These are phyloP conservation scores for Cyanodermella asteris DNA, from an alignment of 2,329 filamentous ascomycete species.

Conservation along the genomic window DNA sequence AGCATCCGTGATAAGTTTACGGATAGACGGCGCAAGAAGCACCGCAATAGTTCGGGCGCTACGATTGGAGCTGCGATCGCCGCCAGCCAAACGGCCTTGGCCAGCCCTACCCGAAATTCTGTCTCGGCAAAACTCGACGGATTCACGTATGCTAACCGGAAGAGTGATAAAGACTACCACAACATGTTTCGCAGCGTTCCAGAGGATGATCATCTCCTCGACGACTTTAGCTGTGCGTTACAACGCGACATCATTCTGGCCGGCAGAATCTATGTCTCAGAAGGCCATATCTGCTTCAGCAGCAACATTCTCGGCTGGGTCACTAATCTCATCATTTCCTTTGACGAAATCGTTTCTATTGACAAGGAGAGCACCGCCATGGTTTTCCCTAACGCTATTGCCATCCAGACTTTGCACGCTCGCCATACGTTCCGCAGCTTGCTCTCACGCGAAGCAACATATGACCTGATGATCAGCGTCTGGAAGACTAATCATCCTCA, in stretches of 20 bases:
- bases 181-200: slow-evolving; percentile 85
- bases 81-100: slow-evolving; percentile 47
- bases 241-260: slow-evolving; percentile 91
- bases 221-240: slow-evolving; percentile 91
- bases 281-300: slow-evolving; percentile 93
- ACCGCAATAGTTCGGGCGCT: slow-evolving; percentile 58
- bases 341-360: slow-evolving; percentile 90
- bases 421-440: slow-evolving; percentile 93
- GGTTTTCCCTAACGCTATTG: slow-evolving; percentile 90
- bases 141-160: slow-evolving; percentile 89
- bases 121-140: slow-evolving; percentile 63
- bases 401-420: slow-evolving; percentile 86
- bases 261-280: slow-evolving; percentile 83
- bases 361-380: slow-evolving; percentile 93
- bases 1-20: slow-evolving; percentile 46
- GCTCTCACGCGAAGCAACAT: slow-evolving; percentile 82
- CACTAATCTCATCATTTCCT: slow-evolving; percentile 91
- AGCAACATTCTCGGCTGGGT: slow-evolving; percentile 98
- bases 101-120: slow-evolving; percentile 34
- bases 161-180: slow-evolving; percentile 90
- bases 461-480: slow-evolving; percentile 90
- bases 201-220: slow-evolving; percentile 92
- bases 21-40: slow-evolving; percentile 36
- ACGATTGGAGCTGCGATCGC: slow-evolving; percentile 52
- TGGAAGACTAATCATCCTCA: slow-evolving; percentile 95